phyloP scores from a whole-genome alignment of 2,329 filamentous ascomycete species.

The Phialophora verrucosa region DNA sequence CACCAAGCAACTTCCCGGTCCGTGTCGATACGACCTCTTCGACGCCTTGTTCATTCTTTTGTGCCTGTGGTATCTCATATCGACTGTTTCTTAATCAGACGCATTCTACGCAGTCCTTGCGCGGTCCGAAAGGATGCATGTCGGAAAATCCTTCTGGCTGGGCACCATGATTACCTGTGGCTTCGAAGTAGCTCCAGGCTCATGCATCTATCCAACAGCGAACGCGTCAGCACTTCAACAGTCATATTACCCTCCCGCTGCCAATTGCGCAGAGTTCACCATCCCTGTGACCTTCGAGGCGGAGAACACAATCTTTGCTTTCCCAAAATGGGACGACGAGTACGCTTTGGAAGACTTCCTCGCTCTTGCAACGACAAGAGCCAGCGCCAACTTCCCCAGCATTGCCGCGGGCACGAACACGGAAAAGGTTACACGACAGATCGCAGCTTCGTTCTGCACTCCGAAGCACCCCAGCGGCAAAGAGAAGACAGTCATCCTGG shows the following conservation, averaged over 20 bases:
- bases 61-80: background rate
- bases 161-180: constrained; percentile 15
- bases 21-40: background rate
- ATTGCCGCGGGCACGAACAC: constrained; percentile 21
- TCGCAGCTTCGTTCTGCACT: constrained; percentile 34
- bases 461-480: constrained; percentile 39
- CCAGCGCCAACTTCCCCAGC: constrained; percentile 13
- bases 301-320: constrained; percentile 20
- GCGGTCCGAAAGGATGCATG: background rate
- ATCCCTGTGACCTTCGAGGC: constrained; percentile 24
- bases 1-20: background rate
- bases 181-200: constrained; percentile 20
- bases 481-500: constrained; percentile 43
- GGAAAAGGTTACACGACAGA: constrained; percentile 24
- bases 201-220: constrained; percentile 19
- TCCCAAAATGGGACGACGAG: constrained; percentile 26
- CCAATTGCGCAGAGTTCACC: constrained; percentile 20
- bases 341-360: constrained; percentile 25
- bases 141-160: constrained; percentile 2
- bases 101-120: background rate
- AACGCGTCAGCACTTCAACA: constrained; percentile 20
- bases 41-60: constrained; percentile 2
- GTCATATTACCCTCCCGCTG: constrained; percentile 17
- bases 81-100: background rate
- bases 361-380: constrained; percentile 19